Conservation (phyloP, 129 eudicot species). For the Helianthus annuus region DNA sequence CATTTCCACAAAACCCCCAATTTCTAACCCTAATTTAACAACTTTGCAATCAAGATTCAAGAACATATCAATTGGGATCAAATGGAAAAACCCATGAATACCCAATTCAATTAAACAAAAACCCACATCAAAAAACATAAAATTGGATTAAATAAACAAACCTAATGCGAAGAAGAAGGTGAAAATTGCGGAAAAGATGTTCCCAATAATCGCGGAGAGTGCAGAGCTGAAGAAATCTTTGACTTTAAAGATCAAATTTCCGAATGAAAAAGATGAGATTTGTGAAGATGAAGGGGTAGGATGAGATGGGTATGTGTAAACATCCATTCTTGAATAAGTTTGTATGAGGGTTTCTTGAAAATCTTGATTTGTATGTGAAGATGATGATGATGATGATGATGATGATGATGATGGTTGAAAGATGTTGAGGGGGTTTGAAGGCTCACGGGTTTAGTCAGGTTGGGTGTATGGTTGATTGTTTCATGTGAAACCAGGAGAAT, state of each 20-base stretch:
- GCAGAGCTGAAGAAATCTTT: constrained; percentile 61
- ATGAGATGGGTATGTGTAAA: constrained; percentile 70
- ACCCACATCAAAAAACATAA: background rate
- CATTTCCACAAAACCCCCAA: constrained; percentile 6
- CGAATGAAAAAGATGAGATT: constrained; percentile 41
- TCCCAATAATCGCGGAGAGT: constrained; percentile 66
- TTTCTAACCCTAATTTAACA: constrained; percentile 22
- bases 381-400: background rate
- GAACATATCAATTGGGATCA: constrained; percentile 11
- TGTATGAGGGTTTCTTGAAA: constrained; percentile 3
- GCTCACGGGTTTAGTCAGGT: constrained; percentile 24
- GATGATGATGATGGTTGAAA: background rate
- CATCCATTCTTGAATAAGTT: constrained; percentile 53
- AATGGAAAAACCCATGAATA: constrained; percentile 14
- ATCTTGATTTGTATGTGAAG: background rate
- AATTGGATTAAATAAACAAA: constrained; percentile 2
- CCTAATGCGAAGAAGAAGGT: constrained; percentile 95
- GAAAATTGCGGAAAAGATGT: constrained; percentile 84
- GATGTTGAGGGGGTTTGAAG: constrained; percentile 17
- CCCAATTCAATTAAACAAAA: constrained; percentile 24
- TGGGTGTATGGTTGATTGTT: too few relatives aligned
- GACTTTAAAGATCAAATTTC: constrained; percentile 47
- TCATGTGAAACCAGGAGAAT: background rate
- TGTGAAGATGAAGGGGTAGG: constrained; percentile 44
- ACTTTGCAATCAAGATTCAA: background rate